Conservation (phyloP, 176 grass and related monocot species). For the Chrysopogon serrulatus region DNA sequence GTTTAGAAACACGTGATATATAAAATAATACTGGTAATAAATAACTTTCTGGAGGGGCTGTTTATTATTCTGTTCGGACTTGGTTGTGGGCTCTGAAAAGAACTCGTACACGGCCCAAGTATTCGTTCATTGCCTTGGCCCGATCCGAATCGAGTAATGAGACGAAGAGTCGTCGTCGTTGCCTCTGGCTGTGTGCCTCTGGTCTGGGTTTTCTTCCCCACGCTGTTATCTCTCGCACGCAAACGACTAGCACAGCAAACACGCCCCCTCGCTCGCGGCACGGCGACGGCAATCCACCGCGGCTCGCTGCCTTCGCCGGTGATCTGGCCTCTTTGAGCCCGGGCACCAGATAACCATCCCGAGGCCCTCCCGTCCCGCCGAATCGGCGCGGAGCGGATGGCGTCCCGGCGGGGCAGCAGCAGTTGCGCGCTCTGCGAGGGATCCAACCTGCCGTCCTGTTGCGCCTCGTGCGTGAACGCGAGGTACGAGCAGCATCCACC, state of each 20-base stretch:
- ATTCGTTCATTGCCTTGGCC: neutral
- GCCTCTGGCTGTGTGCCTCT: neutral
- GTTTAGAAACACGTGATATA: too few relatives aligned
- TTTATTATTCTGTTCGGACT: neutral
- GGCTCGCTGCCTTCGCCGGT: neutral
- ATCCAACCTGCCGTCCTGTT: slow-evolving; percentile 81
- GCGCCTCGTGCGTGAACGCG: slow-evolving; percentile 70
- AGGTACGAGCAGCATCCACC: slow-evolving; percentile 28
- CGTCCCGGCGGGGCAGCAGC: slow-evolving; percentile 42
- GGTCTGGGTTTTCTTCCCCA: neutral
- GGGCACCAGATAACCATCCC: neutral
- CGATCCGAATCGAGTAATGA: neutral
- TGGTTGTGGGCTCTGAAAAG: neutral
- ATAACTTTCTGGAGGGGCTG: neutral
- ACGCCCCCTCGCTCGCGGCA: neutral
- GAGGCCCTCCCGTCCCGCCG: neutral
- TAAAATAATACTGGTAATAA: too few relatives aligned
- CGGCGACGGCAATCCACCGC: neutral
- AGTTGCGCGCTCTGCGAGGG: slow-evolving; percentile 78
- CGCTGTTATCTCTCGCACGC: slow-evolving; percentile 19
- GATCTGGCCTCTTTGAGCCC: neutral
- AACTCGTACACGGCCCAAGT: neutral
- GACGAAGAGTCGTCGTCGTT: neutral
- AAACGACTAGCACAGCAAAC: slow-evolving; percentile 11
- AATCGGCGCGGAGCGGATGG: slow-evolving; percentile 19